Base-by-base conservation (phyloP, 2,329 filamentous ascomycete genomes). In the Colletotrichum acutatum region DNA sequence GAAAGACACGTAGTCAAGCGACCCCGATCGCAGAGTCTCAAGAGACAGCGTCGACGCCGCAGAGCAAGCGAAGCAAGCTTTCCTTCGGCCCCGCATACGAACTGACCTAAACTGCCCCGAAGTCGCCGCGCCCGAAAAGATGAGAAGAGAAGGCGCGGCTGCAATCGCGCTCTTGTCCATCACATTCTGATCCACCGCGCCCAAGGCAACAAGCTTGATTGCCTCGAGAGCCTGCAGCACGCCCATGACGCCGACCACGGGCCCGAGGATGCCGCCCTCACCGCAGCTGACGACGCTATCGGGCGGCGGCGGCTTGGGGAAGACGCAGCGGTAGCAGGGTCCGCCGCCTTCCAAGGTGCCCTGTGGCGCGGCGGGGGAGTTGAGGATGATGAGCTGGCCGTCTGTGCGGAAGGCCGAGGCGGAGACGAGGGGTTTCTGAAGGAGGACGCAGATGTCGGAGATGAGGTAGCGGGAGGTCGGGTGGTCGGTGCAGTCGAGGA, bases 401-500 rank as follows among this genome's bases (percentile, higher is more conserved):
- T 98, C 95, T 0, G 93, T 95, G 22, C 94, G 91, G 28, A 98
- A 88, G 0, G 97, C 96, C 0, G 95, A 97, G 1, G 96, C 97
- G 3, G 95, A 98, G 14, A 98, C 90, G 19, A 99, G 89, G 0
- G 94, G 91, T 78, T 95, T 97, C 2, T 88, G 84, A 0, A 95
- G 86, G 4, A 98, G 86, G 11, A 98, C 93, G 77, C 95, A 97
- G 19, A 93, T 90, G 80, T 99, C 97, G 0, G 95, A 98, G 75
- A 98, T 94, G 58, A 98, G 89, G 81, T 99, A 98, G 56, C 97
- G 93, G 0, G 95, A 94, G 1, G 94, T 93, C 0, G 97, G 96
- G 76, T 96, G 95, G 82, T 99, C 97, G 11, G 96, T 98, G 81
- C 97, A 99, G 82, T 99, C 97, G 14, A 99, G 90, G 1, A 98